Conservation (phyloP, 441 rosid genomes). For the Capsella rubella region DNA sequence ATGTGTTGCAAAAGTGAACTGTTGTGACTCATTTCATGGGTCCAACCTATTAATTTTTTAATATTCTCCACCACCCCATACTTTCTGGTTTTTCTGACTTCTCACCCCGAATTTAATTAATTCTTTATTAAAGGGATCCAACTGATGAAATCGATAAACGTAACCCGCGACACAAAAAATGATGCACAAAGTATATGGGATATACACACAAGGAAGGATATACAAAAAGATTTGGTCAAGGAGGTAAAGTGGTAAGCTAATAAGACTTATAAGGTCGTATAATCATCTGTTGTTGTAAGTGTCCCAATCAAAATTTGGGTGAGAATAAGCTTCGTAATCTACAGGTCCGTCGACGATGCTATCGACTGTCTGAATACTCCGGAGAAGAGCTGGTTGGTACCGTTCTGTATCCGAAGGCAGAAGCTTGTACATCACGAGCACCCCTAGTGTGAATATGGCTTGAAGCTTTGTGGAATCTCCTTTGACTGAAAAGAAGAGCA, state of each 20-base stretch:
- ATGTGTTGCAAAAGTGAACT: conserved; percentile 32
- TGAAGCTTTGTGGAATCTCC: conserved; percentile 97
- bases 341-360: conserved; percentile 79
- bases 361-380: conserved; percentile 76
- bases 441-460: conserved; percentile 91
- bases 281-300: conserved; percentile 47
- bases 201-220: conserved; percentile 19
- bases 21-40: conserved; percentile 8
- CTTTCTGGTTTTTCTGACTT: conserved; percentile 28
- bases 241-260: conserved; percentile 21
- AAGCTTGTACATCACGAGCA: conserved; percentile 82
- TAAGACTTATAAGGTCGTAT: conserved; percentile 3
- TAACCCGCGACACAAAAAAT: conserved; percentile 3
- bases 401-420: conserved; percentile 77
- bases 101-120: conserved; percentile 1
- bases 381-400: conserved; percentile 68
- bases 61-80: not conserved
- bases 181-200: conserved; percentile 23
- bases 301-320: conserved; percentile 96
- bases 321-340: conserved; percentile 89
- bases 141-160: not conserved
- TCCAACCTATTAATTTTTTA: conserved; percentile 19
- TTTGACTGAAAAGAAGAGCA: conserved; percentile 83
- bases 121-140: not conserved
- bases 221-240: conserved; percentile 32